phyloP scores from a whole-genome alignment of 352 stramenopile species.

The Phytophthora rubi region DNA sequence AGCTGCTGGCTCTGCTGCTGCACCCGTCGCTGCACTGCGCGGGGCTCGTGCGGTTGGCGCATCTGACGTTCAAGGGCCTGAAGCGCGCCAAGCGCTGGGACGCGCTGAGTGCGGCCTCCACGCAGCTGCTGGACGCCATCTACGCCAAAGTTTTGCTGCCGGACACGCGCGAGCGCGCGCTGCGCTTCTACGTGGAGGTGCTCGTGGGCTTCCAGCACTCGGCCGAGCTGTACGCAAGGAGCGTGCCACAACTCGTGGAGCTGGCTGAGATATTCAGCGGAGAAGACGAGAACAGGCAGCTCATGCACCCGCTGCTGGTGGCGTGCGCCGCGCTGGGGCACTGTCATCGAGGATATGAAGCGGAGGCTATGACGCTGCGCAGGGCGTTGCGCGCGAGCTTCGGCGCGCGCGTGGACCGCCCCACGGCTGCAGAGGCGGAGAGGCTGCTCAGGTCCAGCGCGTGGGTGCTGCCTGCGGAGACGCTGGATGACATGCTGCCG shows the following conservation, averaged over 20 bases:
- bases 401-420: constrained; percentile 34
- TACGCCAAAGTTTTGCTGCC: constrained; percentile 40
- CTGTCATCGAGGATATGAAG: constrained; percentile 73
- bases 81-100: constrained; percentile 85
- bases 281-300: constrained; percentile 34
- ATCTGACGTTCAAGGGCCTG: constrained; percentile 64
- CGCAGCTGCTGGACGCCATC: constrained; percentile 47
- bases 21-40: constrained; percentile 42
- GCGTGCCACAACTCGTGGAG: constrained; percentile 48
- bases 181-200: constrained; percentile 69
- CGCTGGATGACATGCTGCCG: constrained; percentile 54
- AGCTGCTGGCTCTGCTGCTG: constrained; percentile 43
- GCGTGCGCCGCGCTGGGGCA: constrained; percentile 61
- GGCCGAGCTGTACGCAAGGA: constrained; percentile 57
- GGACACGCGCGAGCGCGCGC: constrained; percentile 31
- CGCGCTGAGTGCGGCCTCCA: constrained; percentile 46
- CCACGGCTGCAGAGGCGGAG: constrained; percentile 52
- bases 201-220: constrained; percentile 83
- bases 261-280: constrained; percentile 50
- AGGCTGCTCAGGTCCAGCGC: constrained; percentile 54
- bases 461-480: constrained; percentile 60
- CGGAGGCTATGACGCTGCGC: constrained; percentile 52
- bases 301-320: constrained; percentile 45
- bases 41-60: constrained; percentile 63
- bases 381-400: constrained; percentile 49